Conservation (phyloP, 805 yeast genomes). For the Ogataea pilisensis region DNA sequence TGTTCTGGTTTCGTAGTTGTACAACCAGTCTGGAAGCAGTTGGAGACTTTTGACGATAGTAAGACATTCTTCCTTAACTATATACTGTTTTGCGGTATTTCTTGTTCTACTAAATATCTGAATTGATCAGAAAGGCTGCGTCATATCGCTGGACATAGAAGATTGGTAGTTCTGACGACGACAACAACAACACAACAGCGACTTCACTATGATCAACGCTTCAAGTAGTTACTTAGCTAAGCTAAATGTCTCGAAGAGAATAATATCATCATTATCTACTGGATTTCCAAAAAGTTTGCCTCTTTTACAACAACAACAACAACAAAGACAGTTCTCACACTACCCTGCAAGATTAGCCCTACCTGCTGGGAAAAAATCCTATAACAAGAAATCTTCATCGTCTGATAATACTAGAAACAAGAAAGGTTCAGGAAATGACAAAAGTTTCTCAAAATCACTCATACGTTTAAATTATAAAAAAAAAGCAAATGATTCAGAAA, state of each 20-base stretch:
- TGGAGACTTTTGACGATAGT: no score
- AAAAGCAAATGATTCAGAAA: constrained; percentile 18
- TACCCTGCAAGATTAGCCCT: constrained; percentile 1
- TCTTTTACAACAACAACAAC: background rate
- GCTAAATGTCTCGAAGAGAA: background rate
- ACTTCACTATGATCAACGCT: background rate
- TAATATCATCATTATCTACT: background rate
- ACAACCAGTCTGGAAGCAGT: no score
- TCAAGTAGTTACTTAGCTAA: background rate
- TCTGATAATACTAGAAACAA: constrained; percentile 24
- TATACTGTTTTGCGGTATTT: no score
- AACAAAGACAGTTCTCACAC: background rate
- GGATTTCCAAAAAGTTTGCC: background rate
- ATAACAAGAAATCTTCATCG: constrained; percentile 20
- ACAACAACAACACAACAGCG: no score
- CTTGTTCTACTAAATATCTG: no score
- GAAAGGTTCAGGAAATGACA: constrained; percentile 32
- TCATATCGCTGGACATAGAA: no score
- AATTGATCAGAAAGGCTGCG: no score
- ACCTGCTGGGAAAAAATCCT: constrained; percentile 19
- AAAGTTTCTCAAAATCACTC: constrained; percentile 24
- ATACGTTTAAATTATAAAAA: constrained; percentile 22
- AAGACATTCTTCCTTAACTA: no score
- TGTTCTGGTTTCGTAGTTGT: no score
- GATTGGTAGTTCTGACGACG: no score